Evolutionary conservation across 1,284 basidiomycete genomes (phyloP), one percentile per base, ranked within the genome.

Genomic region (Puccinia horiana): DNA sequence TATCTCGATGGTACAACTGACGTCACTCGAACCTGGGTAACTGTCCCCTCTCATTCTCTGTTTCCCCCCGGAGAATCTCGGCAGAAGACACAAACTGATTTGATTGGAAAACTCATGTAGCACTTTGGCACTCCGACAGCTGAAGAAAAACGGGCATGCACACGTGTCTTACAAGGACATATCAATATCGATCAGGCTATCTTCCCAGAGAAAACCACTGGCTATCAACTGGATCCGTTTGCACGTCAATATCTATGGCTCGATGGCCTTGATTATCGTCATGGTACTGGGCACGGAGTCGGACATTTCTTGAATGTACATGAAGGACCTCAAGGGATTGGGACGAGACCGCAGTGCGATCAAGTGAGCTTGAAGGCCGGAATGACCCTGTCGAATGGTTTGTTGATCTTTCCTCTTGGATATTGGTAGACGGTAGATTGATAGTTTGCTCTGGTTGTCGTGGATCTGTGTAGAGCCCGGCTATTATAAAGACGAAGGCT

Each of bases 1-100:
- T 98, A 92, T 87, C 88, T 91, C 42, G 95, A 98, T 85, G 96
- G 96, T 16, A 99, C 96, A 0, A 99, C 96, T 0, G 97, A 98
- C 85, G 93, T 94, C 12, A 98, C 95, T 5, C 89, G 95, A 49
- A 96, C 94, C 81, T 92, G 91, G 91, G 93, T 93, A 85, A 84
- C 89, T 44, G 44, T 54, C 29, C 49, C 5, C 47, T 73, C 40
- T 73, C 29, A 26, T 35, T 35, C 42, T 5, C 26, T 58, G 18
- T 26, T 40, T 23, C 12, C 26, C 29, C 20, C 69, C 23, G 8
- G 35, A 26, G 29, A 49, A 63, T 23, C 0, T 16, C 94, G 96
- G 85, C 94, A 94, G 3, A 97, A 29, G 18, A 18, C n/a, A 49
- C 26, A 49, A 26, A 56, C n/a, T 52, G 29, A 56, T 32, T 32